These are phyloP conservation scores for Coemansia sp. DNA, from an alignment of 192 early-diverging fungal species.

Conservation along the genomic window DNA sequence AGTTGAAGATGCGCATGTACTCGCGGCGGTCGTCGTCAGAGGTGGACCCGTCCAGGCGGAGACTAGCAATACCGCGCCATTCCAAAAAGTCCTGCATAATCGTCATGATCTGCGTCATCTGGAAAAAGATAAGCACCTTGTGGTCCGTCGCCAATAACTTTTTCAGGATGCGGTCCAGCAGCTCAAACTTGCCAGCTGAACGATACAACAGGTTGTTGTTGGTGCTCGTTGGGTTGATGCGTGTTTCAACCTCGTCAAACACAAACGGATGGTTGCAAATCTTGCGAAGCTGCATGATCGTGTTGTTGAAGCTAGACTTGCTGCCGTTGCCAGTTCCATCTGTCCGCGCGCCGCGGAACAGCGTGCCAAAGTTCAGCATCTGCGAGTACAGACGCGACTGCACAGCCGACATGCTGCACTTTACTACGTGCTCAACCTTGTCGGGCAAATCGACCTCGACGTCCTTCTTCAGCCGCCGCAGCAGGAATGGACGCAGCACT, in stretches of 20 bases:
- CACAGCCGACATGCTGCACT: constrained; percentile 85
- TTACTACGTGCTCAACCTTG: constrained; percentile 93
- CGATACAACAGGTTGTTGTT: constrained; percentile 81
- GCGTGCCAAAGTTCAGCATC: constrained; percentile 75
- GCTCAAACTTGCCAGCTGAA: constrained; percentile 93
- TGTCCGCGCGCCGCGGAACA: constrained; percentile 60
- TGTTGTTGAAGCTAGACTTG: constrained; percentile 76
- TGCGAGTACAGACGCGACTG: constrained; percentile 84
- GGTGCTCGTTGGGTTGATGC: constrained; percentile 69
- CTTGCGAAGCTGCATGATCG: constrained; percentile 98
- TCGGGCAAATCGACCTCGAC: constrained; percentile 97
- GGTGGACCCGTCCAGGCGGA: constrained; percentile 90
- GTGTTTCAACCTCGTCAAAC: constrained; percentile 86
- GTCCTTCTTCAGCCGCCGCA: constrained; percentile 96
- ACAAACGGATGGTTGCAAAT: constrained; percentile 99
- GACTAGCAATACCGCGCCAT: constrained; percentile 67
- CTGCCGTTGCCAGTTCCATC: constrained; percentile 49
- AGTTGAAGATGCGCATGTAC: constrained; percentile 82
- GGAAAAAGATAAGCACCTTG: constrained; percentile 76
- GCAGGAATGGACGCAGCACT: constrained; percentile 93
- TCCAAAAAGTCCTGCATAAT: constrained; percentile 95
- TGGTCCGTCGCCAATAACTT: constrained; percentile 83
- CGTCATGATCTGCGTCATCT: constrained; percentile 90
- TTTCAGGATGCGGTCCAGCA: constrained; percentile 92
- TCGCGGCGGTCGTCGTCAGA: constrained; percentile 84